These are phyloP conservation scores for Cladophialophora exuberans DNA, from an alignment of 2,329 filamentous ascomycete species.

Conservation along the genomic window DNA sequence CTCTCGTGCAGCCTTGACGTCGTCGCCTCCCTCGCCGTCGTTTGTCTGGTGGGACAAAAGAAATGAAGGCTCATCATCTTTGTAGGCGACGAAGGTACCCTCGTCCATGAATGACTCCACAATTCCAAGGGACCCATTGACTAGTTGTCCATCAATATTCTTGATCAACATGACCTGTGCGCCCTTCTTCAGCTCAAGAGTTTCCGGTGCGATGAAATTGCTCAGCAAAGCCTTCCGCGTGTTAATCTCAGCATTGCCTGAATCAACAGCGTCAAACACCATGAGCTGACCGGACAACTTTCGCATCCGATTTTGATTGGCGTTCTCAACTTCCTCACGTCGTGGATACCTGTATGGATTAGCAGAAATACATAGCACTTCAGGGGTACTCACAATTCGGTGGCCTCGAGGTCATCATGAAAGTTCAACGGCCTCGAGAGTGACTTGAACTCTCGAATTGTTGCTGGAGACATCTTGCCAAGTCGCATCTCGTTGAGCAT, in stretches of 20 bases:
- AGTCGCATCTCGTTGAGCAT: conserved; percentile 99
- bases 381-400: conserved; percentile 67
- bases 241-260: conserved; percentile 68
- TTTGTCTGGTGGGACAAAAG: conserved; percentile 45
- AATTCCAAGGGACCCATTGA: conserved; percentile 91
- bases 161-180: conserved; percentile 99
- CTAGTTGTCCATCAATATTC: conserved; percentile 90
- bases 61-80: conserved; percentile 61
- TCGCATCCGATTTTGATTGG: conserved; percentile 75
- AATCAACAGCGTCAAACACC: conserved; percentile 74
- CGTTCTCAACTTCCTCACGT: conserved; percentile 82
- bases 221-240: conserved; percentile 76
- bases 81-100: conserved; percentile 61
- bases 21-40: conserved; percentile 51
- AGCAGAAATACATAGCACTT: not conserved
- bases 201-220: conserved; percentile 91
- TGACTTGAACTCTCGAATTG: conserved; percentile 74
- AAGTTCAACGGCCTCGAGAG: conserved; percentile 73
- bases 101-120: conserved; percentile 80
- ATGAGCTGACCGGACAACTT: conserved; percentile 69
- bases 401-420: conserved; percentile 76
- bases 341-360: conserved; percentile 71
- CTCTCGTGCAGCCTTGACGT: conserved; percentile 49
- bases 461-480: conserved; percentile 75
- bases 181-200: conserved; percentile 80